Evolutionary conservation across 768 basidiomycete genomes (phyloP).

Genomic region (Boletus pseudo-olivaceus): DNA sequence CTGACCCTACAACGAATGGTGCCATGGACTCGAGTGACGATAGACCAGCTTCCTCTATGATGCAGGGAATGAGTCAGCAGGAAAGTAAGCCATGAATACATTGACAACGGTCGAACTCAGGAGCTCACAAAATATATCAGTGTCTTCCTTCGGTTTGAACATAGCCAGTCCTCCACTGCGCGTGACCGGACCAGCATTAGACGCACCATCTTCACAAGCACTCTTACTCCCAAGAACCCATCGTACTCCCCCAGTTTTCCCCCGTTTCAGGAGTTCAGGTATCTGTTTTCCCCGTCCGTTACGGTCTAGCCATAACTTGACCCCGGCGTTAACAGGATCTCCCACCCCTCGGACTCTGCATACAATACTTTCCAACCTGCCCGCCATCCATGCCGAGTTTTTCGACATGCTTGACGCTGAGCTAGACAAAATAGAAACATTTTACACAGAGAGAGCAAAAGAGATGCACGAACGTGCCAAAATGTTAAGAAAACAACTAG

Average conservation of each 20-base stretch:
- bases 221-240: background rate
- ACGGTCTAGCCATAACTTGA: background rate
- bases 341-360: constrained; percentile 35
- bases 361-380: constrained; percentile 52
- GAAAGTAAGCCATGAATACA: constrained; percentile 9
- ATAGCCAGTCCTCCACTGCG: constrained; percentile 4
- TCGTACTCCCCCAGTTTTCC: background rate
- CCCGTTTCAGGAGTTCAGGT: constrained; percentile 14
- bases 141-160: constrained; percentile 12
- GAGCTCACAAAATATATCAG: constrained; percentile 2
- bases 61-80: background rate
- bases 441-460: constrained; percentile 71
- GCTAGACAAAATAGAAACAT: constrained; percentile 80
- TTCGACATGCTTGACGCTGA: constrained; percentile 75
- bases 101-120: background rate
- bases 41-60: background rate
- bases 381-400: constrained; percentile 63
- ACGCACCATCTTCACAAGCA: background rate
- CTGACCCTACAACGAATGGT: background rate
- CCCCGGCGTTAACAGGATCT: constrained; percentile 7
- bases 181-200: background rate
- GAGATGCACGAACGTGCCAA: constrained; percentile 50
- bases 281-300: background rate
- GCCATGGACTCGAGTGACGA: background rate
- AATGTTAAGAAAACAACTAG: constrained; percentile 62